Base-by-base conservation (phyloP, 148 eudicot species). In the Euryodendron excelsum region DNA sequence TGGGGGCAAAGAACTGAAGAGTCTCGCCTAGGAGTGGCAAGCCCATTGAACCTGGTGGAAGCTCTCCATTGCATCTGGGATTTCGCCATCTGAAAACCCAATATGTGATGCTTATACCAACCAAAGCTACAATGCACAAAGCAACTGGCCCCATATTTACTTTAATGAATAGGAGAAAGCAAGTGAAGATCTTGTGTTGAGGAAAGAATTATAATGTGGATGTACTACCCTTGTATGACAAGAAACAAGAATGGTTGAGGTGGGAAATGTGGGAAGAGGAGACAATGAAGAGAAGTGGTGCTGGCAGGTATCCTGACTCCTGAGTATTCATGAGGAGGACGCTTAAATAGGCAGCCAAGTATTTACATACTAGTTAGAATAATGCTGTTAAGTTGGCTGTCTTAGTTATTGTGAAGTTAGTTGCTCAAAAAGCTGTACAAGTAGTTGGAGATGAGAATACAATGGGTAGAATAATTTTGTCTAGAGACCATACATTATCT, bases 331-430 rank as follows among this genome's bases (percentile, higher is more conserved):
- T 50, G 73, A 77, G 82, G 78, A 55, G 59, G n/a, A 30, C 60
- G 48, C 85, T 91, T 91, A 89, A 74, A 90, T 91, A 88, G 90
- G 83, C 84, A 84, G 73, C 73, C 75, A 80, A 83, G 83, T 88
- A 62, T 77, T 73, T 58, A n/a, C 78, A 79, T 78, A 78, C 73
- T 83, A 81, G 84, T 82, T 88, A 83, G 71, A 88, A 61, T 77
- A 81, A 72, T 77, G 68, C 1, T 75, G 73, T 74, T 80, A 45
- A 68, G 79, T 85, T 75, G 81, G 78, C 39, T 79, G 52, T 86
- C 34, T 73, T 77, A 81, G 77, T 61, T 79, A 66, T 77, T 83
- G 74, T 53, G 77, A 81, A 82, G 87, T 85, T 89, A 79, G 86
- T 85, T 87, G 86, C 82, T 86, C 76, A 73, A 79, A 78, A 85